Percentiles rank a stretch among this genome's conserved stretches.
Evolutionary conservation across 306 rosid genomes (phyloP).

Genomic region (Carpinus fangiana): DNA sequence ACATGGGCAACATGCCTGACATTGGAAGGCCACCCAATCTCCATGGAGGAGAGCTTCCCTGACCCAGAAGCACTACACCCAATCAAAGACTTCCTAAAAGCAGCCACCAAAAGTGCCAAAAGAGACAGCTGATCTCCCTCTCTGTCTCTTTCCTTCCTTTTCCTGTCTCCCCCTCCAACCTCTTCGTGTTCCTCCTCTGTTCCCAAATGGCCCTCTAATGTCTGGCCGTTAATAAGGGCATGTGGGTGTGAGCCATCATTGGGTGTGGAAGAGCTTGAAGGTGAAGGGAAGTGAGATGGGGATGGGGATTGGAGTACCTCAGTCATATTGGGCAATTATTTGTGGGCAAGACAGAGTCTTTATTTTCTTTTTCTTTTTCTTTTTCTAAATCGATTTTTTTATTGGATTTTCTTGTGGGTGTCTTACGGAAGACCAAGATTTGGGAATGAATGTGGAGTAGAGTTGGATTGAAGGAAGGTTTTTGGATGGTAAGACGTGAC

Average conservation of each 20-base stretch:
- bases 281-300: conserved; percentile 80
- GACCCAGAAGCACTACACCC: conserved; percentile 50
- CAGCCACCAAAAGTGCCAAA: conserved; percentile 70
- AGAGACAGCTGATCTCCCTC: conserved; percentile 81
- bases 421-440: conserved; percentile 36
- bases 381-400: conserved; percentile 1
- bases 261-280: conserved; percentile 71
- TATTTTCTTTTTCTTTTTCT: conserved; percentile 9
- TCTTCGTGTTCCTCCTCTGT: conserved; percentile 23
- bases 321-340: conserved; percentile 48
- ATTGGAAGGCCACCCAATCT: conserved; percentile 95
- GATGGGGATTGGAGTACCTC: conserved; percentile 78
- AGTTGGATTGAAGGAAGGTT: conserved; percentile 81
- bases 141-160: conserved; percentile 58
- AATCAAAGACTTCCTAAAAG: conserved; percentile 81
- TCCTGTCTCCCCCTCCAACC: conserved; percentile 36
- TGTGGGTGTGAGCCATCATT: conserved; percentile 59
- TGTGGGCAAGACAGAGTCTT: conserved; percentile 32
- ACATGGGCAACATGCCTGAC: conserved; percentile 96
- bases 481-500: conserved; percentile 64
- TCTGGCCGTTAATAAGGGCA: conserved; percentile 53
- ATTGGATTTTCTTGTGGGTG: conserved; percentile 25
- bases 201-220: conserved; percentile 45
- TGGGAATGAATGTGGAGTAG: conserved; percentile 50
- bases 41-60: conserved; percentile 68